Conservation (phyloP, 495 filamentous ascomycete genomes). For the Penicillium pulvis region DNA sequence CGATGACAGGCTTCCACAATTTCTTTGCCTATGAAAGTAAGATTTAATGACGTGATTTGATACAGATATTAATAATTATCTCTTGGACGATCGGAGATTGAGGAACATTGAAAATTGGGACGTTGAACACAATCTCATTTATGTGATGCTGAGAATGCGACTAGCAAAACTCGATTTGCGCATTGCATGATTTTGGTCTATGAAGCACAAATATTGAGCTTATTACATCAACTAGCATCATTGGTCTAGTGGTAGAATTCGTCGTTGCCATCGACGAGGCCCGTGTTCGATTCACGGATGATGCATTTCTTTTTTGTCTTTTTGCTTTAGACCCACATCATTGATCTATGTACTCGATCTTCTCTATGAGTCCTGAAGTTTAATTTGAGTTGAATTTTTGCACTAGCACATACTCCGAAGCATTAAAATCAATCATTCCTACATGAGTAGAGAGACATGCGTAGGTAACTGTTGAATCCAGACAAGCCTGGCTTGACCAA, state of each 20-base stretch:
- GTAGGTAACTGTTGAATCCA: background rate
- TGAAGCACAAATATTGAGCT: background rate
- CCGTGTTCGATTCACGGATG: slow-evolving; percentile 61
- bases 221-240: slow-evolving; percentile 40
- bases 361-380: background rate
- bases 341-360: background rate
- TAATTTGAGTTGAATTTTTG: background rate
- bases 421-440: background rate
- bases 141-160: too few relatives aligned
- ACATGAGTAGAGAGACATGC: background rate
- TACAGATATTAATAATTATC: too few relatives aligned
- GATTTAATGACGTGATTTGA: too few relatives aligned
- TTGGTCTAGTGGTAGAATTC: slow-evolving; percentile 64
- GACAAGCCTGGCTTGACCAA: background rate
- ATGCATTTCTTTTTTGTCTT: slow-evolving; percentile 37
- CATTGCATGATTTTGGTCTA: background rate
- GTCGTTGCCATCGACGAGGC: slow-evolving; percentile 62
- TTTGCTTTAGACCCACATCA: background rate
- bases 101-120: too few relatives aligned
- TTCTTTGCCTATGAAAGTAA: too few relatives aligned
- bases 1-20: too few relatives aligned
- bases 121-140: too few relatives aligned
- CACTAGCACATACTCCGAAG: background rate
- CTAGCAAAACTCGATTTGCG: too few relatives aligned
- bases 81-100: too few relatives aligned